Percentiles rank a stretch among this genome's conserved stretches.
phyloP scores from a whole-genome alignment of 495 filamentous ascomycete species.

The Tuber melanosporum region DNA sequence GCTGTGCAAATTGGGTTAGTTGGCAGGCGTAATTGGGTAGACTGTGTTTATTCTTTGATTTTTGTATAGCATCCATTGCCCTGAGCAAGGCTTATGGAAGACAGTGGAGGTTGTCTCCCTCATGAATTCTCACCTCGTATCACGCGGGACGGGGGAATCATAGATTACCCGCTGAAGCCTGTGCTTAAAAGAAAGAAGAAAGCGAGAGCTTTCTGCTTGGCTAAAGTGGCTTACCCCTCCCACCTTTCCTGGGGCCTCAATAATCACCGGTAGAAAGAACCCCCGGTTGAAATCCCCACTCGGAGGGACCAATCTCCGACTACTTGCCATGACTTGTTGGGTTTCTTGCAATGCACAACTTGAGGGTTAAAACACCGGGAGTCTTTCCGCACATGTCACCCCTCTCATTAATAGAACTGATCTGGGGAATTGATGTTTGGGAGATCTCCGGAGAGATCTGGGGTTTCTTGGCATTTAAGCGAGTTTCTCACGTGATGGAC shows the following conservation, averaged over 20 bases:
- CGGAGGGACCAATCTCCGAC: neutral
- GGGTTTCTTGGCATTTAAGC: neutral
- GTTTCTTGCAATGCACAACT: neutral
- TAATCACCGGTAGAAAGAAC: neutral
- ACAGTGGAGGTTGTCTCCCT: neutral
- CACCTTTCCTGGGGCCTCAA: neutral
- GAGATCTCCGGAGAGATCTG: neutral
- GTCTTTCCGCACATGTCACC: neutral
- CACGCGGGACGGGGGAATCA: neutral
- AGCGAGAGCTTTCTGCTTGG: conserved; percentile 1
- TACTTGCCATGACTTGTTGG: neutral
- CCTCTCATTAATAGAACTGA: neutral
- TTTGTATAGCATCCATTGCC: neutral
- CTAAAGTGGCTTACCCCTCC: neutral
- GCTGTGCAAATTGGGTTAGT: neutral
- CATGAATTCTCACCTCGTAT: neutral
- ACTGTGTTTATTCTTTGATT: neutral
- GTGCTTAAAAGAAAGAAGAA: neutral
- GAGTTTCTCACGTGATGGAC: neutral
- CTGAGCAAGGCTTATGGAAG: neutral
- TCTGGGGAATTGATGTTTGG: neutral
- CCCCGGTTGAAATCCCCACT: neutral
- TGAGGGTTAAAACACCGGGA: neutral
- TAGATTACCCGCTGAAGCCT: neutral
- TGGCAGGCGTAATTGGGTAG: neutral